Evolutionary conservation across 140 eudicot species (phyloP).

Genomic region (Senecio squalidus): DNA sequence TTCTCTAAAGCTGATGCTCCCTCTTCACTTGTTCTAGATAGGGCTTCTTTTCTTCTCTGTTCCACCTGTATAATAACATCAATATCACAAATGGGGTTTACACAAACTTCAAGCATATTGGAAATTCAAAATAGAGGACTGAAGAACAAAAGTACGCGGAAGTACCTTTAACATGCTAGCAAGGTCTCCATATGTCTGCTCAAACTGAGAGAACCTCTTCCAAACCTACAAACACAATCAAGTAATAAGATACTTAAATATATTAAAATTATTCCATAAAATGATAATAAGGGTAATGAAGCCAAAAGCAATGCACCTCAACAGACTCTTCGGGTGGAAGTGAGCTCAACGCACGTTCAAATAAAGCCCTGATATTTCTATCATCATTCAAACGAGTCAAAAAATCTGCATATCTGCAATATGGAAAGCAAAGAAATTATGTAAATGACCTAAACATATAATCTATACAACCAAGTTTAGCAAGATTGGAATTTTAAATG

Average conservation of each 20-base stretch:
- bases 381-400: constrained; percentile 92
- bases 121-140: neutral
- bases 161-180: constrained; percentile 94
- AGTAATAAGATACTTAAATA: neutral
- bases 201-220: constrained; percentile 86
- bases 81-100: neutral
- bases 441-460: neutral
- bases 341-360: constrained; percentile 96
- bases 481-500: no score
- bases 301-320: constrained; percentile 57
- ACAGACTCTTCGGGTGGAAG: constrained; percentile 90
- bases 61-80: constrained; percentile 57
- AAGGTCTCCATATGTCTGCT: constrained; percentile 98
- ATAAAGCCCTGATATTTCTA: constrained; percentile 92
- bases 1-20: constrained; percentile 60
- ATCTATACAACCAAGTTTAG: constrained; percentile 1
- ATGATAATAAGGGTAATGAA: neutral
- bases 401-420: constrained; percentile 91
- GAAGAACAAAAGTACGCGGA: constrained; percentile 1
- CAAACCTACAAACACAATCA: constrained; percentile 57
- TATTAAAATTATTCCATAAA: neutral
- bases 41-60: constrained; percentile 96
- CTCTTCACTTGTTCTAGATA: constrained; percentile 62
- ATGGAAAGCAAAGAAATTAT: constrained; percentile 10
- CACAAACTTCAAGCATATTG: constrained; percentile 2